These are phyloP conservation scores for Mycena polygramma DNA, from an alignment of 768 basidiomycete species.

Conservation along the genomic window DNA sequence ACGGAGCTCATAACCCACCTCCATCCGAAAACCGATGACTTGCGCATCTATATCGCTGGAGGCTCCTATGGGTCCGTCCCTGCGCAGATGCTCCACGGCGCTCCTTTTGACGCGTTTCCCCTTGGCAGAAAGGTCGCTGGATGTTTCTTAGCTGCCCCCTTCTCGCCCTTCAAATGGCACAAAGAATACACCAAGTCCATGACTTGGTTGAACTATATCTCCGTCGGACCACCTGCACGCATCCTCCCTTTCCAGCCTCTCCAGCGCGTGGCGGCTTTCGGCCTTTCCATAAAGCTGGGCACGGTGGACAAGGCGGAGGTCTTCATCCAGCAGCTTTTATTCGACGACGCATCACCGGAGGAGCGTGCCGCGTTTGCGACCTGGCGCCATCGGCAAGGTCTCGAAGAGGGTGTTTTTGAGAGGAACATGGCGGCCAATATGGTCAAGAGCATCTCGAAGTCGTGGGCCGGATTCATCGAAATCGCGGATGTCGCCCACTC, in stretches of 20 bases:
- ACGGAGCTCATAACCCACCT: constrained; percentile 56
- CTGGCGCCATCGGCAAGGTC: constrained; percentile 57
- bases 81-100: constrained; percentile 70
- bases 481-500: constrained; percentile 57
- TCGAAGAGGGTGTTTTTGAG: constrained; percentile 59
- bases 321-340: constrained; percentile 53
- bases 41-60: constrained; percentile 59
- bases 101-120: constrained; percentile 64
- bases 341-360: constrained; percentile 53
- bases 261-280: constrained; percentile 47
- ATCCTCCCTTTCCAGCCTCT: constrained; percentile 57
- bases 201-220: constrained; percentile 61
- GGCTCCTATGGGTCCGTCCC: constrained; percentile 68
- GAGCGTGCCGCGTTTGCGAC: constrained; percentile 52
- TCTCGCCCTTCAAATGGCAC: constrained; percentile 63
- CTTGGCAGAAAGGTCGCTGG: constrained; percentile 60
- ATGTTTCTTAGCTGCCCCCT: constrained; percentile 60
- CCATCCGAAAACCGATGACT: constrained; percentile 49
- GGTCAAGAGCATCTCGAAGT: constrained; percentile 59
- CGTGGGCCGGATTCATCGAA: constrained; percentile 68
- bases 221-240: constrained; percentile 59
- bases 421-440: constrained; percentile 56
- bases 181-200: constrained; percentile 59
- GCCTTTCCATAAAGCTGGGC: constrained; percentile 51
- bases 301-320: constrained; percentile 55